Conservation (phyloP, 2,329 filamentous ascomycete species). For the Aspergillus udagawae region DNA sequence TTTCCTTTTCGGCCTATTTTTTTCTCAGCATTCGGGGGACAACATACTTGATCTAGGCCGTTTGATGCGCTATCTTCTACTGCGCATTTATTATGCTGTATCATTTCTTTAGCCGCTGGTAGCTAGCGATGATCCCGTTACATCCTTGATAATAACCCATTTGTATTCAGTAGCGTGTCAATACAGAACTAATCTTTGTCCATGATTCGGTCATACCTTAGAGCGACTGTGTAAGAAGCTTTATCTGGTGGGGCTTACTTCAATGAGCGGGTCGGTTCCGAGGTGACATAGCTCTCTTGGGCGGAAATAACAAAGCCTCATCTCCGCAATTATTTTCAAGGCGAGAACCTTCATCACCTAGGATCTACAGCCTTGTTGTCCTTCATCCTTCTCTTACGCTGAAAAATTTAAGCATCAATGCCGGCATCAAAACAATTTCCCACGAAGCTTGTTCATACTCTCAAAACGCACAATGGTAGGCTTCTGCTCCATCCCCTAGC, state of each 20-base stretch:
- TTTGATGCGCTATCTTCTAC: constrained; percentile 12
- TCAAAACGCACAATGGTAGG: constrained; percentile 44
- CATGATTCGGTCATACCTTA: background rate
- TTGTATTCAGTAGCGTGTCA: constrained; percentile 38
- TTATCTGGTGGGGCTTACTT: background rate
- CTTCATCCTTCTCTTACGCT: background rate
- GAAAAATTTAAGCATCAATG: constrained; percentile 15
- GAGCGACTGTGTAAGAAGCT: background rate
- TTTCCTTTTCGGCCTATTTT: constrained; percentile 25
- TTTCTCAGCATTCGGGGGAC: constrained; percentile 24
- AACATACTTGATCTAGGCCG: constrained; percentile 23
- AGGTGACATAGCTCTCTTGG: background rate
- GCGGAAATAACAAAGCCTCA: constrained; percentile 3
- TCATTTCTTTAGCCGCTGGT: constrained; percentile 36
- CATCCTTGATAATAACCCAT: constrained; percentile 41
- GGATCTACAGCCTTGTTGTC: background rate
- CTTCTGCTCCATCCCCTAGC: background rate
- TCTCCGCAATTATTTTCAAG: background rate
- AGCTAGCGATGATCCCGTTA: constrained; percentile 41
- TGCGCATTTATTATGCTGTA: constrained; percentile 30
- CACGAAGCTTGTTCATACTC: constrained; percentile 37
- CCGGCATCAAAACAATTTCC: constrained; percentile 32
- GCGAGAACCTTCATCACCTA: background rate
- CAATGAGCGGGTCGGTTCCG: background rate
- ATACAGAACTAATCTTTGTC: constrained; percentile 35